A percentile compares a stretch with the other conserved stretches of the same genome.
Evolutionary conservation across 768 basidiomycete species (phyloP).

Genomic region (Suillus subaureus): DNA sequence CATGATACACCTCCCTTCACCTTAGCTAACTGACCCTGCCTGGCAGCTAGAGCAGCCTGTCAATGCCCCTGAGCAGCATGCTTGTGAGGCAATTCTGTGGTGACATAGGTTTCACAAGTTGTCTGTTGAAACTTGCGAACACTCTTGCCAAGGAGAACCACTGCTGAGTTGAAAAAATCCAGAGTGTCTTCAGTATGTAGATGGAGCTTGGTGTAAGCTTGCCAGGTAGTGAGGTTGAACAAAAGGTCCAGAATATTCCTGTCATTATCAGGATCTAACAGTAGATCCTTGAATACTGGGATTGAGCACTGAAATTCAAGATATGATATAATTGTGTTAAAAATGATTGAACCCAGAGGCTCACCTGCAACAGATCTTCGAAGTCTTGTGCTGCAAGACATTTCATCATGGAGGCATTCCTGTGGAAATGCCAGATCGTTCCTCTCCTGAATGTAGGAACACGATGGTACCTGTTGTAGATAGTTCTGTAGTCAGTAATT

Average conservation of each 20-base stretch:
- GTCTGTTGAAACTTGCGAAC: conserved; percentile 25
- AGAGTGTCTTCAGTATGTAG: conserved; percentile 29
- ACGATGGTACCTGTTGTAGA: too few species aligned
- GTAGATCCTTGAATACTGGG: conserved; percentile 40
- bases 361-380: too few species aligned
- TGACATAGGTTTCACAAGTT: conserved; percentile 25
- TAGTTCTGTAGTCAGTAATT: too few species aligned
- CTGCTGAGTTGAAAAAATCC: conserved; percentile 23
- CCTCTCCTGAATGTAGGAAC: too few species aligned
- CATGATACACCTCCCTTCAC: neutral
- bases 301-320: conserved; percentile 31
- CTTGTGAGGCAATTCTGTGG: conserved; percentile 32
- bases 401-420: too few species aligned
- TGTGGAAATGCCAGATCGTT: too few species aligned
- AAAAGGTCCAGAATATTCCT: conserved; percentile 25
- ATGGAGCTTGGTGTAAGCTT: conserved; percentile 36
- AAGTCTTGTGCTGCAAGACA: too few species aligned
- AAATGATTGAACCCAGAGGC: too few species aligned
- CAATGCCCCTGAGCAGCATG: conserved; percentile 24
- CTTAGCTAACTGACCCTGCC: neutral
- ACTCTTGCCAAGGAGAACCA: conserved; percentile 19
- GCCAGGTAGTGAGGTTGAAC: conserved; percentile 35
- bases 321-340: too few species aligned
- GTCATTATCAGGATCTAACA: conserved; percentile 22
- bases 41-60: conserved; percentile 1